Conservation (phyloP, 78 protist genomes). For the Dictyostelium discoideum region dicty_2.7 NC_007088.5:5097001-5097500, state of each 20-base stretch:
- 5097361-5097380: background rate
- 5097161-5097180: background rate
- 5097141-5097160: constrained; percentile 5
- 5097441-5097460: constrained; percentile 47
- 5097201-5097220: constrained; percentile 1
- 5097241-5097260: constrained; percentile 3
- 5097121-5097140: background rate
- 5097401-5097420: constrained; percentile 43
- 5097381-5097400: background rate
- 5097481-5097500: constrained; percentile 52
- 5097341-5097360: constrained; percentile 23
- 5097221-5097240: constrained; percentile 19
- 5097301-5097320: constrained; percentile 16
- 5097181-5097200: background rate
- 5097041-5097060: constrained; percentile 14
- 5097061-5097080: background rate
- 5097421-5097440: constrained; percentile 33
- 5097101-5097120: background rate
- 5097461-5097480: constrained; percentile 35
- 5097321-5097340: constrained; percentile 25
- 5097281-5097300: constrained; percentile 31
- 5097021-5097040: constrained; percentile 1
- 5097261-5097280: constrained; percentile 33
- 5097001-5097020: background rate
- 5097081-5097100: constrained; percentile 17